Evolutionary conservation across 2,329 filamentous ascomycete species (phyloP).

Genomic region (Paracoccidioides lutzii): DNA sequence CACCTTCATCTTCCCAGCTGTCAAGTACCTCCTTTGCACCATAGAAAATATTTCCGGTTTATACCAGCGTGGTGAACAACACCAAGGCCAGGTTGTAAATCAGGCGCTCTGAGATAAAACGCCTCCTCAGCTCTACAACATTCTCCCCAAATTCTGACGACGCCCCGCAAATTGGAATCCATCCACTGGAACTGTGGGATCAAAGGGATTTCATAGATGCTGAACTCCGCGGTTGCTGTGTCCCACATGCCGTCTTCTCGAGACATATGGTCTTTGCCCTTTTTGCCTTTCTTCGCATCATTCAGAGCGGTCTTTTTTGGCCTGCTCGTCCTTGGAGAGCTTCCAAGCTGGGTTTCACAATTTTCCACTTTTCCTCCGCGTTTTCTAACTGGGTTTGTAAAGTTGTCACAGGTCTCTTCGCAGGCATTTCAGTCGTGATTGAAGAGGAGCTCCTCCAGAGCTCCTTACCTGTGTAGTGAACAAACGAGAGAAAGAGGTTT

Average conservation of each 20-base stretch:
- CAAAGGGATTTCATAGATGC: conserved; percentile 48
- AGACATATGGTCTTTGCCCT: conserved; percentile 34
- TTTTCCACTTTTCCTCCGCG: conserved; percentile 38
- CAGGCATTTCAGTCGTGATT: conserved; percentile 59
- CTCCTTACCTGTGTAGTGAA: conserved; percentile 49
- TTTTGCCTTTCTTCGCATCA: conserved; percentile 24
- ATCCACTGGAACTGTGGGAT: conserved; percentile 50
- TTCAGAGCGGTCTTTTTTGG: conserved; percentile 23
- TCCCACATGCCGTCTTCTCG: conserved; percentile 47
- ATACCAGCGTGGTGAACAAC: conserved; percentile 63
- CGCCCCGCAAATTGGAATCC: conserved; percentile 55
- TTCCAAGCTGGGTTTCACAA: conserved; percentile 42
- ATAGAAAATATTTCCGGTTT: conserved; percentile 59
- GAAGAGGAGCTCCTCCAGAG: conserved; percentile 62
- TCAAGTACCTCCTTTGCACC: conserved; percentile 15
- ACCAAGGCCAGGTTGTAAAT: conserved; percentile 56
- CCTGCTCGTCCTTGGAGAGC: conserved; percentile 26
- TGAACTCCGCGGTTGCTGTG: conserved; percentile 41
- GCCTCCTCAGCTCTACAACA: conserved; percentile 39
- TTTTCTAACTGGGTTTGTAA: conserved; percentile 49
- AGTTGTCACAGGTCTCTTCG: conserved; percentile 42
- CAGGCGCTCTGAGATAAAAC: conserved; percentile 40
- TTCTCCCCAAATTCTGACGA: conserved; percentile 47
- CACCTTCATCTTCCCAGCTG: conserved; percentile 15
- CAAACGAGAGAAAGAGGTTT: conserved; percentile 47